These are phyloP conservation scores for Aspergillus avenaceus DNA, from an alignment of 495 filamentous ascomycete genomes.

Conservation along the genomic window DNA sequence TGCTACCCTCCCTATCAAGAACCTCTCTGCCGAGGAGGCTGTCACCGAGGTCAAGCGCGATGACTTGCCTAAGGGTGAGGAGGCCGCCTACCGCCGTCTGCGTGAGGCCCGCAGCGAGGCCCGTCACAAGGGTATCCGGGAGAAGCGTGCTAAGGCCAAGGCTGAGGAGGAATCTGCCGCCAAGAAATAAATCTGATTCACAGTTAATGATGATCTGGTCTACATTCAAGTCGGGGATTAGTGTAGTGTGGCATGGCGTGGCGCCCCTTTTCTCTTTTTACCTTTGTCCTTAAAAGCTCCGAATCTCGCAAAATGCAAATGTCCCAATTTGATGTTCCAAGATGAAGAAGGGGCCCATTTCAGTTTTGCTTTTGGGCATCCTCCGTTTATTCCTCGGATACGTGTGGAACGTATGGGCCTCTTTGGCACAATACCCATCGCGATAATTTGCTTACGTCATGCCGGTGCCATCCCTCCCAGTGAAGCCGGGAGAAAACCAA, in stretches of 20 bases:
- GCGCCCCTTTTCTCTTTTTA: constrained; percentile 30
- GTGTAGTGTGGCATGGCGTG: constrained; percentile 43
- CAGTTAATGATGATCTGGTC: constrained; percentile 46
- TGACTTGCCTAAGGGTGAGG: constrained; percentile 69
- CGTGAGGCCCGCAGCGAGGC: constrained; percentile 83
- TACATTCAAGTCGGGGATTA: constrained; percentile 40
- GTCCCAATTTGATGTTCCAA: constrained; percentile 23
- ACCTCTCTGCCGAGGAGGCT: constrained; percentile 51
- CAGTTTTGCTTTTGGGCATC: neutral
- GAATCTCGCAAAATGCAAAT: constrained; percentile 45
- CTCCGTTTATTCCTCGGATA: neutral
- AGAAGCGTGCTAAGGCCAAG: constrained; percentile 93
- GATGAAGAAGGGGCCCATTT: neutral
- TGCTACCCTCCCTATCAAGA: constrained; percentile 65
- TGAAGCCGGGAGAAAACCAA: neutral
- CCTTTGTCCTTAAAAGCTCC: constrained; percentile 41
- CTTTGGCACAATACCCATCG: neutral
- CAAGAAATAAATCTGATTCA: constrained; percentile 77
- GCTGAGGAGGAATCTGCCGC: constrained; percentile 79
- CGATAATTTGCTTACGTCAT: neutral
- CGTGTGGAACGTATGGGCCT: neutral
- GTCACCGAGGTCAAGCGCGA: constrained; percentile 78
- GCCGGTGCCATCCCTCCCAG: neutral
- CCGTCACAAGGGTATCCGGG: constrained; percentile 72
- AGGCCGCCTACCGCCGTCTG: constrained; percentile 80